A percentile compares a stretch with the other conserved stretches of the same genome.
Evolutionary conservation across 2,329 filamentous ascomycete genomes (phyloP).

Genomic region (Talaromyces amestolkiae): DNA sequence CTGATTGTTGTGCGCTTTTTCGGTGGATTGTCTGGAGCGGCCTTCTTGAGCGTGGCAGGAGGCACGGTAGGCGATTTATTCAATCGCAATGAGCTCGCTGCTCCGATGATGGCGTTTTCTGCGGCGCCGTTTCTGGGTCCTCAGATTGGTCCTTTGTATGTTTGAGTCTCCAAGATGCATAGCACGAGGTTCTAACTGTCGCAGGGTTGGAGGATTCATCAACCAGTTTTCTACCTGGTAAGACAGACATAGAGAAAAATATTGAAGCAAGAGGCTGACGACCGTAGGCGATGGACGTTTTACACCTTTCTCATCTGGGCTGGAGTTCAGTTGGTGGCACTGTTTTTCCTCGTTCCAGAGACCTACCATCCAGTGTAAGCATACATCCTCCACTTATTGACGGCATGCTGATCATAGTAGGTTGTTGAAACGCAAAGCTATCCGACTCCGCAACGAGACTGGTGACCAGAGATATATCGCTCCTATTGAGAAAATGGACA

Average conservation of each 20-base stretch:
- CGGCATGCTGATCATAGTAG: slow-evolving; percentile 38
- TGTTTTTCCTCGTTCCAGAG: slow-evolving; percentile 75
- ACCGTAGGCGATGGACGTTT: slow-evolving; percentile 67
- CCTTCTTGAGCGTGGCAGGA: slow-evolving; percentile 68
- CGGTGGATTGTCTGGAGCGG: slow-evolving; percentile 46
- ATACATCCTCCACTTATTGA: slow-evolving; percentile 21
- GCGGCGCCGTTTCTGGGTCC: slow-evolving; percentile 57
- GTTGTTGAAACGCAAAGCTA: slow-evolving; percentile 54
- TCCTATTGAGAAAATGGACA: slow-evolving; percentile 69
- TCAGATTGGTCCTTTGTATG: slow-evolving; percentile 59
- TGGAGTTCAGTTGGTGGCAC: slow-evolving; percentile 54
- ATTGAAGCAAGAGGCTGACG: background rate
- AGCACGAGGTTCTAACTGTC: slow-evolving; percentile 12
- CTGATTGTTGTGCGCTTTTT: slow-evolving; percentile 77
- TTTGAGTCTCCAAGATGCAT: background rate
- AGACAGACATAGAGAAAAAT: background rate
- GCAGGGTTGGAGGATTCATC: slow-evolving; percentile 69
- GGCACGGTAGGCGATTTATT: slow-evolving; percentile 64
- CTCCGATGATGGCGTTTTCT: slow-evolving; percentile 80
- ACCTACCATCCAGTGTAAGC: slow-evolving; percentile 66
- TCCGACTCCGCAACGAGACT: slow-evolving; percentile 53
- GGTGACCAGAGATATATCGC: slow-evolving; percentile 69
- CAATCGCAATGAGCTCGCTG: slow-evolving; percentile 63
- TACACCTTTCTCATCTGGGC: slow-evolving; percentile 84
- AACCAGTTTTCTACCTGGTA: slow-evolving; percentile 61